Evolutionary conservation across 805 yeast species (phyloP).

Genomic region (Kluyveromyces nonfermentans): DNA sequence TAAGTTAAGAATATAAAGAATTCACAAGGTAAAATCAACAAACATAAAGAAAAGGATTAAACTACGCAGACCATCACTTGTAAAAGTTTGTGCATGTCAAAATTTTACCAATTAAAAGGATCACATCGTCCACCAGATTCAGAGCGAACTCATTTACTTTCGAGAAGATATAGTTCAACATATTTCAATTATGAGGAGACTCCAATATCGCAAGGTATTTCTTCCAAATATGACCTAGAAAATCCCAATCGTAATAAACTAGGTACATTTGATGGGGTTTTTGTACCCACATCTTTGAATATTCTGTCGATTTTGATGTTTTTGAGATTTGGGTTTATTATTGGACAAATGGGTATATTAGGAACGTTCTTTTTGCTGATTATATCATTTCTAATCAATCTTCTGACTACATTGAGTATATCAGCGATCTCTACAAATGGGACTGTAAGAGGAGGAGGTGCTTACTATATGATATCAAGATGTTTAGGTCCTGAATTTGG

Average conservation of each 20-base stretch:
- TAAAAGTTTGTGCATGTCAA: conserved; percentile 5
- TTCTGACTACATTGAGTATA: conserved; percentile 79
- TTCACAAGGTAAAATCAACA: no score
- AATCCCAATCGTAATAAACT: conserved; percentile 40
- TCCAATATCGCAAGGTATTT: conserved; percentile 15
- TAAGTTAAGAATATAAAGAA: not conserved
- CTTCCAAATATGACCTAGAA: conserved; percentile 25
- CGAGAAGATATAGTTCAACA: conserved; percentile 14
- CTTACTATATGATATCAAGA: conserved; percentile 93
- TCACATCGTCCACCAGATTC: conserved; percentile 22
- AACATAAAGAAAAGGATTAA: not conserved
- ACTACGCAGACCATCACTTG: not conserved
- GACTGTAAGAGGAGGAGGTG: conserved; percentile 96
- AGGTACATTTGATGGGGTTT: conserved; percentile 82
- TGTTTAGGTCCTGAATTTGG: conserved; percentile 97
- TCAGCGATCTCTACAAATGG: conserved; percentile 98
- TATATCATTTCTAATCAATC: conserved; percentile 69
- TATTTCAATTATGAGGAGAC: conserved; percentile 27
- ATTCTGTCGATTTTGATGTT: conserved; percentile 93
- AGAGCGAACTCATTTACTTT: conserved; percentile 21
- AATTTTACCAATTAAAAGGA: conserved; percentile 29
- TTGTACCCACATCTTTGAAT: conserved; percentile 86
- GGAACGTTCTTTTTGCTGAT: conserved; percentile 64
- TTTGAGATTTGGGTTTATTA: conserved; percentile 85
- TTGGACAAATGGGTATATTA: conserved; percentile 87